Conservation (phyloP, 2,329 filamentous ascomycete species). For the Meredithiella fracta region DNA sequence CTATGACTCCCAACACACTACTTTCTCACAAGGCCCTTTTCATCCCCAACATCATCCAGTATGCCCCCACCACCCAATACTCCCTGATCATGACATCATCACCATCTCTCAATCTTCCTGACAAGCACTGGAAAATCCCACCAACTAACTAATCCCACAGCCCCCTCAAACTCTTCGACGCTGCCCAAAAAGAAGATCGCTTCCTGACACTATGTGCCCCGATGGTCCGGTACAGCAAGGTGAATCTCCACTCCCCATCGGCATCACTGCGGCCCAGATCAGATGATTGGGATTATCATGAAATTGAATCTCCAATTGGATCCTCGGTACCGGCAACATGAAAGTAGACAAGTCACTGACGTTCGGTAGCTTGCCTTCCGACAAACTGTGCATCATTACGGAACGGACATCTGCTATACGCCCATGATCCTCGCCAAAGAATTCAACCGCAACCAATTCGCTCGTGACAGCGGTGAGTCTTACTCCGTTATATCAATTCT, state of each 20-base stretch:
- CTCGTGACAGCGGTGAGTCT: constrained; percentile 40
- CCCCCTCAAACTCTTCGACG: constrained; percentile 43
- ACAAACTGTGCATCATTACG: constrained; percentile 47
- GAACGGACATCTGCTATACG: constrained; percentile 51
- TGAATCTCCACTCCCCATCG: constrained; percentile 15
- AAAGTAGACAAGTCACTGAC: background rate
- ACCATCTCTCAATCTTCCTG: too few species aligned
- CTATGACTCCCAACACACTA: too few species aligned
- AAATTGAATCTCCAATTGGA: background rate
- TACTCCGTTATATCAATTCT: background rate
- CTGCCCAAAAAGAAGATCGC: constrained; percentile 33
- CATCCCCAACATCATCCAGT: too few species aligned
- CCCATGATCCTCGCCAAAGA: constrained; percentile 58
- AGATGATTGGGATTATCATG: background rate
- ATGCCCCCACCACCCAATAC: background rate
- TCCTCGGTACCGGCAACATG: background rate
- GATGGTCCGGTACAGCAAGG: constrained; percentile 53
- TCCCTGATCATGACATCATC: constrained; percentile 2
- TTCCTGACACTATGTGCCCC: constrained; percentile 45
- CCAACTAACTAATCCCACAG: constrained; percentile 20
- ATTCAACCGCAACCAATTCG: constrained; percentile 44
- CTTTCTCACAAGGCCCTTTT: too few species aligned
- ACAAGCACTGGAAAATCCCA: background rate
- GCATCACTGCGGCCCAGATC: background rate
- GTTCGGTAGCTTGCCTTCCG: constrained; percentile 47